Base-by-base conservation (phyloP, 768 basidiomycete species). In the Dioszegia crocea region DNA sequence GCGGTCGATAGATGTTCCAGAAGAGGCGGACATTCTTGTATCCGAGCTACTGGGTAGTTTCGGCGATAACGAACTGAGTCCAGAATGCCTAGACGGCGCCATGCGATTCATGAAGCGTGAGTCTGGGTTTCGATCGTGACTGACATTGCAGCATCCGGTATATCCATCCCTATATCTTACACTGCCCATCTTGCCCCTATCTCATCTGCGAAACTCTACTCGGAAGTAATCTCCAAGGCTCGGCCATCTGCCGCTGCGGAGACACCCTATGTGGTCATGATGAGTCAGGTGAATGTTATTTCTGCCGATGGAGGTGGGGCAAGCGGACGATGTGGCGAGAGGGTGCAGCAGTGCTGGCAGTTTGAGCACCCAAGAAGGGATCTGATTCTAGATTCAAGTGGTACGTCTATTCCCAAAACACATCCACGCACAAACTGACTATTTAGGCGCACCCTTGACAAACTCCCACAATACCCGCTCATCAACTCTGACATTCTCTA, bases 241-340 rank as follows among this genome's bases (percentile, higher is more conserved):
- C 56, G 67, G 12, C 52, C 88, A 83, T 68, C 85, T 83, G 62
- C 65, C 23, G 83, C 85, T 24, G 75, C 88, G 58, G 96, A 99
- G 78, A 97, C 92, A 30, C 94, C 96, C 0, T 98, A 98, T 68
- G 96, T 99, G 17, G 96, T 98, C 61, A 94, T 98, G 93, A 91
- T 99, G 76, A 87, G 90, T 70, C 89, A 91, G 9, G 88, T 91
- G 61, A 93, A 91, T 64, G 82, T 92, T 59, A 81, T 99, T 40
- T 90, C 88, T 57, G 91, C 86, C 8, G 80, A 88, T 48, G 83
- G 87, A 44, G 83, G 83, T 27, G 82, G 84, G 40, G 65, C 80
- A 33, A 71, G 65, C 33, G 85, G 84, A 17, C 81, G 83, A 45
- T 91, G 89, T 78, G 91, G 92, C 14, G 81, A 86, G 1, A 84